Evolutionary conservation across 2,329 filamentous ascomycete species (phyloP).

Genomic region (Tolypocladium pustulatum): DNA sequence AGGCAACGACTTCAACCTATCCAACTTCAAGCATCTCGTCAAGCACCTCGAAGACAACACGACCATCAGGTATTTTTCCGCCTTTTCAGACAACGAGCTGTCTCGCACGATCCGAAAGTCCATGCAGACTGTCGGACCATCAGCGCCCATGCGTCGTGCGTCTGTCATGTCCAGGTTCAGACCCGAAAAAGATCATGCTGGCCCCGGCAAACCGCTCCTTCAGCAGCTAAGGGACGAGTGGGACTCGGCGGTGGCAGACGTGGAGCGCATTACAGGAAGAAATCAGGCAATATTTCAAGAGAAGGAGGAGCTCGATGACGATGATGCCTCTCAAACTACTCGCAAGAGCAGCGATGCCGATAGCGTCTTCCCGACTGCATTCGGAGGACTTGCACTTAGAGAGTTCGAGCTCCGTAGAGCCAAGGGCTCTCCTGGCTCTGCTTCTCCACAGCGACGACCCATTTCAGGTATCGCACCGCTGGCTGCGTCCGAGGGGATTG

Average conservation of each 20-base stretch:
- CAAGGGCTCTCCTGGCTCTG: conserved; percentile 8
- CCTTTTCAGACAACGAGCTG: conserved; percentile 27
- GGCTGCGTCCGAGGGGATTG: background rate
- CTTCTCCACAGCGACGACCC: background rate
- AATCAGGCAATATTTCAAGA: conserved; percentile 20
- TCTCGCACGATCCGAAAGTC: conserved; percentile 22
- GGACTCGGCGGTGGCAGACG: conserved; percentile 22
- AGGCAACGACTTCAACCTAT: conserved; percentile 43
- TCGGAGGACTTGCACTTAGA: conserved; percentile 25
- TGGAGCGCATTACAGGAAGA: conserved; percentile 23
- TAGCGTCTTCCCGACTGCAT: conserved; percentile 17
- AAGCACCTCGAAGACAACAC: conserved; percentile 31
- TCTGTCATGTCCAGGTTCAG: conserved; percentile 24
- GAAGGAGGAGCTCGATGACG: conserved; percentile 1
- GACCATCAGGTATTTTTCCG: conserved; percentile 33
- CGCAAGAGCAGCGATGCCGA: conserved; percentile 13
- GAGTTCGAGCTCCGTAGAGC: conserved; percentile 17
- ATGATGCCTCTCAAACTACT: conserved; percentile 8
- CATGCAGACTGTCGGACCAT: conserved; percentile 17
- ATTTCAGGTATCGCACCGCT: background rate
- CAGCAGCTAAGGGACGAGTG: conserved; percentile 28
- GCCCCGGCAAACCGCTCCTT: conserved; percentile 19
- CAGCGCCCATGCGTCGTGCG: conserved; percentile 16
- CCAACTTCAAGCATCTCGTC: conserved; percentile 36
- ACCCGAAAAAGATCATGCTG: conserved; percentile 17